Percentiles rank a stretch among this genome's conserved stretches.
phyloP scores from a whole-genome alignment of 2,329 filamentous ascomycete genomes.

The Aspergillus sp. region DNA sequence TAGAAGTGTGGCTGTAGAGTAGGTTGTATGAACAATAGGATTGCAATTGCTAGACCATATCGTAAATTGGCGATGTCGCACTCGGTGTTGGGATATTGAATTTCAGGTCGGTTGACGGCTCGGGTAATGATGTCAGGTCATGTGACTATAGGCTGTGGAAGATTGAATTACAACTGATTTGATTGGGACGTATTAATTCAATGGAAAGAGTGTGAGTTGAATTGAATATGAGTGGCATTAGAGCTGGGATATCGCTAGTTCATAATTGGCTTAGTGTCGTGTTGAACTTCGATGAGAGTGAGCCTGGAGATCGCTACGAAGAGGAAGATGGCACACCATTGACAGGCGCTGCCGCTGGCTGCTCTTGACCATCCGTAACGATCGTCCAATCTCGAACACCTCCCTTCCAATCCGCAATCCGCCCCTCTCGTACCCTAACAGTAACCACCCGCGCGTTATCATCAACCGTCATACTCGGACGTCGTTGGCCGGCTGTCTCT shows the following conservation, averaged over 20 bases:
- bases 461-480: conserved; percentile 56
- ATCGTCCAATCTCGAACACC: conserved; percentile 70
- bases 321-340: conserved; percentile 18
- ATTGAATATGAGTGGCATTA: too few species aligned
- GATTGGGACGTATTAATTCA: too few species aligned
- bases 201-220: too few species aligned
- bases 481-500: conserved; percentile 20
- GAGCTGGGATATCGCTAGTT: too few species aligned
- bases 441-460: conserved; percentile 82
- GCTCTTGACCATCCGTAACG: conserved; percentile 26
- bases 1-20: background rate
- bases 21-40: background rate
- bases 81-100: background rate
- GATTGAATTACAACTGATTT: background rate
- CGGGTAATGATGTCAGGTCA: background rate
- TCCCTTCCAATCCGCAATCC: conserved; percentile 95
- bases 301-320: background rate
- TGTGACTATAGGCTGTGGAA: background rate
- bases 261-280: background rate
- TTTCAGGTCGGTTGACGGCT: background rate
- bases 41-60: too few species aligned
- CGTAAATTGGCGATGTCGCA: conserved; percentile 1
- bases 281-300: background rate
- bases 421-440: conserved; percentile 74
- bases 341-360: conserved; percentile 15